A percentile compares a stretch with the other conserved stretches of the same genome.
Conservation (phyloP, 441 rosid genomes). For the Populus hybrid region DNA sequence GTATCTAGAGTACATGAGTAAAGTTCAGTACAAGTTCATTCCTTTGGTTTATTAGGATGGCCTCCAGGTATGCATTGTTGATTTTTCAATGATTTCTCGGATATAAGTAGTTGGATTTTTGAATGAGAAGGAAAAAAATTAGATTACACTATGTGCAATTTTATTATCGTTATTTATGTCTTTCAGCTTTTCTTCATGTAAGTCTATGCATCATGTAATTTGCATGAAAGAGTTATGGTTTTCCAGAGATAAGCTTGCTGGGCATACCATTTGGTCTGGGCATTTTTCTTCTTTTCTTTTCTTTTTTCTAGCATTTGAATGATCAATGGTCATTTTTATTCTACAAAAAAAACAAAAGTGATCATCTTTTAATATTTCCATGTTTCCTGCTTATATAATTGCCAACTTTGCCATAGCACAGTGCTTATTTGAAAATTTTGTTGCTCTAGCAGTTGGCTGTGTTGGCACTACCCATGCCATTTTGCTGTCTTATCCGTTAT, state of each 20-base stretch:
- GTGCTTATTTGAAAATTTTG: neutral
- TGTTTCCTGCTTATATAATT: neutral
- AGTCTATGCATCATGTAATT: neutral
- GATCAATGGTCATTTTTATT: neutral
- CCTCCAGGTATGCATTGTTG: conserved; percentile 37
- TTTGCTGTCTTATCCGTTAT: neutral
- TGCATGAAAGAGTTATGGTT: neutral
- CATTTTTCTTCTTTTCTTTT: neutral
- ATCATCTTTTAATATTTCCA: neutral
- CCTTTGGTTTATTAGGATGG: conserved; percentile 65
- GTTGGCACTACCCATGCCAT: neutral
- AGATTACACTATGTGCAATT: neutral
- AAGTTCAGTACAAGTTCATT: conserved; percentile 76
- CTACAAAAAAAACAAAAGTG: neutral
- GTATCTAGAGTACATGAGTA: conserved; percentile 58
- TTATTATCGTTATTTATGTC: neutral
- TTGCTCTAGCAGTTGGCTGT: neutral
- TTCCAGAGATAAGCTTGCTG: neutral
- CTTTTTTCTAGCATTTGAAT: neutral
- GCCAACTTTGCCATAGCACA: no score
- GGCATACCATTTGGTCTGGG: neutral
- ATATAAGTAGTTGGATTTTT: conserved; percentile 16
- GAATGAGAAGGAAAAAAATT: conserved; percentile 8
- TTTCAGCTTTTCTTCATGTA: no score
- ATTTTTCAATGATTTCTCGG: conserved; percentile 20